A percentile compares a stretch with the other conserved stretches of the same genome.
Conservation (phyloP, 140 eudicot species). For the Flaveria floridana region DNA sequence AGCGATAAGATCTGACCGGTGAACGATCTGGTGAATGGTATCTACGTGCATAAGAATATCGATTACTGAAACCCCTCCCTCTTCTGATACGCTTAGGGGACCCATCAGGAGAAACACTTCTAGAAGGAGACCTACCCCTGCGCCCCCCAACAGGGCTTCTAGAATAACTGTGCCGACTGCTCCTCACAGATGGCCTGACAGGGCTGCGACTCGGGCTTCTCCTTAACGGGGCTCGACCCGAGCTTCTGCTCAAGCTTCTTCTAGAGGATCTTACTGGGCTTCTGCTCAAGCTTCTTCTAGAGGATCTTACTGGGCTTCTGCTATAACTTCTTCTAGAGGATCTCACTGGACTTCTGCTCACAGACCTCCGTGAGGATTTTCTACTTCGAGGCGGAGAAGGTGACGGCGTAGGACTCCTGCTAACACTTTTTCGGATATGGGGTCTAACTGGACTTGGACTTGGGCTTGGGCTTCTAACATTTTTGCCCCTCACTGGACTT, state of each 20-base stretch:
- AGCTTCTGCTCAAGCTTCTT: constrained; percentile 86
- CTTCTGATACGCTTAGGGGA: constrained; percentile 86
- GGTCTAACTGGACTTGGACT: constrained; percentile 40
- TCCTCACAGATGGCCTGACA: constrained; percentile 56
- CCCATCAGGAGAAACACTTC: constrained; percentile 81
- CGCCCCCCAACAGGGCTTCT: constrained; percentile 75
- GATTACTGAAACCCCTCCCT: constrained; percentile 93
- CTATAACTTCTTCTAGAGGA: background rate
- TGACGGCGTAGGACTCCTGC: constrained; percentile 63
- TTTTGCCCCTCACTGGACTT: constrained; percentile 57
- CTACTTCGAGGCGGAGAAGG: constrained; percentile 70
- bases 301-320: no score
- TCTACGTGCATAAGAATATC: constrained; percentile 78
- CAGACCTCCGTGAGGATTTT: constrained; percentile 49
- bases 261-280: constrained; percentile 69
- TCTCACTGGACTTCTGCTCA: background rate
- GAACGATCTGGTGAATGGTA: constrained; percentile 92
- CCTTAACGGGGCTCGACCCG: constrained; percentile 62
- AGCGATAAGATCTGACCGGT: constrained; percentile 77
- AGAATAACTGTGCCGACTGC: constrained; percentile 71
- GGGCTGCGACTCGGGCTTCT: constrained; percentile 75
- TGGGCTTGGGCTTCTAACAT: constrained; percentile 45
- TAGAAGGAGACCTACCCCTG: constrained; percentile 74
- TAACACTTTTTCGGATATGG: constrained; percentile 40
- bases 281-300: constrained; percentile 62